Base-by-base conservation (phyloP, 768 basidiomycete species). In the Goffeauzyma gilvescens region DNA sequence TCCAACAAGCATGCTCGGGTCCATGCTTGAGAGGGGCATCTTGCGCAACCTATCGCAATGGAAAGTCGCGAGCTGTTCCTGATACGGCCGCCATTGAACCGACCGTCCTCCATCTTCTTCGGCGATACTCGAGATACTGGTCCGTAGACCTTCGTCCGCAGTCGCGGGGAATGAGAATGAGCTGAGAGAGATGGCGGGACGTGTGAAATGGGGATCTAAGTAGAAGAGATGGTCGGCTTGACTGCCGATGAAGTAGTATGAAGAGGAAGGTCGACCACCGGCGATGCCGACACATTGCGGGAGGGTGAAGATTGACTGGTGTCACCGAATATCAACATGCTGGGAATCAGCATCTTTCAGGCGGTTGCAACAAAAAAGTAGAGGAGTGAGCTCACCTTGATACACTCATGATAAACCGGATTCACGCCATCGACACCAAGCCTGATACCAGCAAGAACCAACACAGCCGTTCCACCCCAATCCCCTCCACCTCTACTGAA, bases 251-350 rank as follows among this genome's bases (percentile, higher is more conserved):
- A 98, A 98, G 63, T 96, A 98, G 63, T 93, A 96, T 0, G 87
- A 93, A 0, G 84, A 87, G n/a, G 82, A 82, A 0, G 90, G 93
- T 17, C 93, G 73, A 2, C 90, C 90, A 28, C 93, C 90, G 0
- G 90, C 87, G 41, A 98, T 96, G 30, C 90, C 93, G 27, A 93
- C 81, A 2, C 80, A 84, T 65, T 96, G 90, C 0, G 89, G 89
- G 63, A 87, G 85, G 0, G 81, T 82, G 59, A 87, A 95, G 24
- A 95, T 62, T 20, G 73, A 69, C 86, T 90, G 52, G 18, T 6
- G n/a, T 27, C 26, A 22, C 20, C 18, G 8, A 12, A 13, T 23
- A 35, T 22, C 15, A 32, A 15, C 6, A 13, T 14, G 7, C 45
- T 15, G 18, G 3, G 6, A 33, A 10, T 21, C 8, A 31, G 40